phyloP scores from a whole-genome alignment of 83 land plant genomes.

The Thuja plicata region DNA sequence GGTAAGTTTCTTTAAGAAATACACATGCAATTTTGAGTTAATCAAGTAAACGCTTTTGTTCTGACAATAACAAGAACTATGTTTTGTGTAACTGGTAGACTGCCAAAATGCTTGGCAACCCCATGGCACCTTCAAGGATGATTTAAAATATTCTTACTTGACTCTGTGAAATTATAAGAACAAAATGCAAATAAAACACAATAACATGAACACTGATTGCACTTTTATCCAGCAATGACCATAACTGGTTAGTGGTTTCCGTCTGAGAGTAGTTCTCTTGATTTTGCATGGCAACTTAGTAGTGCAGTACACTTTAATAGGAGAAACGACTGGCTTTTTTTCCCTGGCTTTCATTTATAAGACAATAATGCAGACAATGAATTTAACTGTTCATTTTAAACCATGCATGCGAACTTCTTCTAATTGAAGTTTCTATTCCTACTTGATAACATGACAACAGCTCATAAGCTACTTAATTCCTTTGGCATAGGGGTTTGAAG shows the following conservation, averaged over 20 bases:
- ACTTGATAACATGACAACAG: background rate
- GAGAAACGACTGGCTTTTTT: background rate
- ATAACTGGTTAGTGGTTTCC: background rate
- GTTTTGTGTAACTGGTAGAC: background rate
- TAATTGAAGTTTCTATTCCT: background rate
- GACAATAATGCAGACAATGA: background rate
- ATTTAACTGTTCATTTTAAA: too few species aligned
- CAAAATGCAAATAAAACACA: too few species aligned
- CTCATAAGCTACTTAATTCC: background rate
- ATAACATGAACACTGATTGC: background rate
- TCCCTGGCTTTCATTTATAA: background rate
- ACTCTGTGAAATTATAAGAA: background rate
- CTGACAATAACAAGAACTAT: background rate
- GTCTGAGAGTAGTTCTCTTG: background rate
- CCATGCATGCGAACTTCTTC: too few species aligned
- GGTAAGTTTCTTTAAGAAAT: background rate
- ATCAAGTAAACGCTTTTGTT: background rate
- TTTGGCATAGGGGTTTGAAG: background rate
- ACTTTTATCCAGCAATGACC: background rate
- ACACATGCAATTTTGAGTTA: background rate
- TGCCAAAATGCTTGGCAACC: background rate
- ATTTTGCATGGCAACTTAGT: too few species aligned
- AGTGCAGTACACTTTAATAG: background rate
- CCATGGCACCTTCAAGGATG: background rate
- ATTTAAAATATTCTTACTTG: background rate